Base-by-base conservation (phyloP, 495 filamentous ascomycete species). In the Friedmanniomyces simplex region DNA sequence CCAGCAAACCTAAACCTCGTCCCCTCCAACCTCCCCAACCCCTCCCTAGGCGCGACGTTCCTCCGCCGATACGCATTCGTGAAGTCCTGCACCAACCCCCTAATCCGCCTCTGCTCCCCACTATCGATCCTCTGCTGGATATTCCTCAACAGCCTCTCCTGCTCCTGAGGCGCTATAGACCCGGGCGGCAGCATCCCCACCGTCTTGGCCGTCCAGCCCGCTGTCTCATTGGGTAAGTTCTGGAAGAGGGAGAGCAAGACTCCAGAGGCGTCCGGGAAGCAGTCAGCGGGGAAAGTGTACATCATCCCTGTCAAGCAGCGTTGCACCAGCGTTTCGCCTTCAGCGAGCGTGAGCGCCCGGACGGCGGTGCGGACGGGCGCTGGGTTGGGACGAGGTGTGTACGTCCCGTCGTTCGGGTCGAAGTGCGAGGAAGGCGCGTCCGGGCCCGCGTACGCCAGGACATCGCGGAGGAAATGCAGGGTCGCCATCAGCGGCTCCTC, bases 271-370 rank as follows among this genome's bases (percentile, higher is more conserved):
- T 97, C 94, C 0, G 91, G 80, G 69, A 97, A 90, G 72, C 90
- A 96, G 67, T 96, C 94, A 45, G 83, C 79, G 0, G 93, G 93
- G 76, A 97, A 99, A 0, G 83, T 89, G 68, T 96, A 96, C 91
- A 99, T 96, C 90, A 99, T 91, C 60, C 93, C 93, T 4, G 89
- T 90, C 66, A 97, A 73, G 39, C 94, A 81, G 42, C 88, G 87
- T 68, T 95, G 89, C 21, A 88, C 79, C 34, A 99, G 76, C 24
- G 80, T 68, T 68, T 90, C 85, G 49, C 94, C 93, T 50, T 91
- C 82, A 0, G 76, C 73, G 1, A 77, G 50, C 48, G 95, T 67
- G 36, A 96, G 79, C 45, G 79, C 71, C 69, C 84, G 86, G 51
- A 99, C 86, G 20, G 83, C 79, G 28, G 76, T 72, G 58, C 60